Percentiles rank a stretch among this genome's conserved stretches.
Conservation (phyloP, 2,329 filamentous ascomycete genomes). For the Colletotrichum coccodes region DNA sequence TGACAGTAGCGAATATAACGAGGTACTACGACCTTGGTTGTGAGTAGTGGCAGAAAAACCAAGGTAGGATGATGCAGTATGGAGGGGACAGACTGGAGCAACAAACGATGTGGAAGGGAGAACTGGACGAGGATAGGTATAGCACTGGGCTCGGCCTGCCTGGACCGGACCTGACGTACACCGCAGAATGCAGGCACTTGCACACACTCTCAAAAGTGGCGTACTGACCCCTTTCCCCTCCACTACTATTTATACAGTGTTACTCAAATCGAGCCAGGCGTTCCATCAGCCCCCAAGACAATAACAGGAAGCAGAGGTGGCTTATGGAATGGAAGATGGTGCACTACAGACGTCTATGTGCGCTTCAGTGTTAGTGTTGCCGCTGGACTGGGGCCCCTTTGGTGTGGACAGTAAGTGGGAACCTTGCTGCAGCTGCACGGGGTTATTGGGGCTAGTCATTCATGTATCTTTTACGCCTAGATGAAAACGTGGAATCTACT, state of each 20-base stretch:
- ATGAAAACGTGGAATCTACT: neutral
- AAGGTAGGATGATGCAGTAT: neutral
- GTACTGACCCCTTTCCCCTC: neutral
- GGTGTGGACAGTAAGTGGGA: neutral
- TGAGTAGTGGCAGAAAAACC: neutral
- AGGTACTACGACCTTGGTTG: neutral
- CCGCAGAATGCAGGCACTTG: neutral
- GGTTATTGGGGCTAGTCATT: neutral
- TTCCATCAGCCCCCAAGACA: neutral
- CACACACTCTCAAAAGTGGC: neutral
- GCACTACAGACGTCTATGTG: too few relatives aligned
- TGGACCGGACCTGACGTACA: neutral
- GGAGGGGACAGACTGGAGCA: neutral
- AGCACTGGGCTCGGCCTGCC: neutral
- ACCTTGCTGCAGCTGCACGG: neutral
- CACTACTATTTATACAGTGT: neutral
- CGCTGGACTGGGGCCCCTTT: neutral
- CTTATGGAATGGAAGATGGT: too few relatives aligned
- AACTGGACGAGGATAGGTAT: too few relatives aligned
- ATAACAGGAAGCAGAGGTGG: too few relatives aligned
- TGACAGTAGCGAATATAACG: neutral
- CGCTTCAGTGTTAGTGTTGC: neutral
- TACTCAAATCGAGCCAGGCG: neutral
- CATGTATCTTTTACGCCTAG: neutral
- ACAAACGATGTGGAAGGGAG: neutral